Base-by-base conservation (phyloP, 495 filamentous ascomycete species). In the Xylaria castorea region DNA sequence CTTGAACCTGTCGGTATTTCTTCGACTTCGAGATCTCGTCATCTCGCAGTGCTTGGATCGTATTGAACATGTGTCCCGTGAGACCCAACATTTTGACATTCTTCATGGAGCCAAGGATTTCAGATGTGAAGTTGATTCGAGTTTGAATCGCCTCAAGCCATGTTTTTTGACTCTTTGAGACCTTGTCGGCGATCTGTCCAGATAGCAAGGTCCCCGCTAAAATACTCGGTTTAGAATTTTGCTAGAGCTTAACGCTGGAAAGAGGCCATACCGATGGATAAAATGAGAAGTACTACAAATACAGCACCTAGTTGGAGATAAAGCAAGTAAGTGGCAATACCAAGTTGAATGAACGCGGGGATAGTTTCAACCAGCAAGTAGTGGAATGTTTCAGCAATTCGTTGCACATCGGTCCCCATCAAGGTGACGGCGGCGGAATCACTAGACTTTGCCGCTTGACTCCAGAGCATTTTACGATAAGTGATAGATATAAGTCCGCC, bases 41-140 rank as follows among this genome's bases (percentile, higher is more conserved):
- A 18, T 83, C 71, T 22, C 89, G 85, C n/a, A 90, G 72, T 2
- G 76, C 77, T 68, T 90, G 85, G 1, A 91, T 78, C 40, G 74
- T 80, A 42, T 77, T 50, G 34, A 72, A 75, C 27, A 84, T 64
- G n/a, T 71, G 73, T 1, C 74, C 72, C 2, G 65, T 69, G 2
- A 84, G 68, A 0, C 83, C 82, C 16, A 84, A 71, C 80, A 84
- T 82, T 68, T 85, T 82, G 51, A 86, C 76, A 34, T 74, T 74
- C 68, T 83, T 83, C 77, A 85, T 84, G 27, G 75, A 73, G n/a
- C 75, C 72, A 1, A 85, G 71, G 70, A 83, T 79, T 20, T 75
- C 72, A 1, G 80, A 73, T 14, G 80, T 83, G 5, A 81, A 75
- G 12, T 60, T 70, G 48, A 86, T 65, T 6, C 83, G 72, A 18